phyloP scores from a whole-genome alignment of 768 basidiomycete species.

The Calocybe indica region DNA sequence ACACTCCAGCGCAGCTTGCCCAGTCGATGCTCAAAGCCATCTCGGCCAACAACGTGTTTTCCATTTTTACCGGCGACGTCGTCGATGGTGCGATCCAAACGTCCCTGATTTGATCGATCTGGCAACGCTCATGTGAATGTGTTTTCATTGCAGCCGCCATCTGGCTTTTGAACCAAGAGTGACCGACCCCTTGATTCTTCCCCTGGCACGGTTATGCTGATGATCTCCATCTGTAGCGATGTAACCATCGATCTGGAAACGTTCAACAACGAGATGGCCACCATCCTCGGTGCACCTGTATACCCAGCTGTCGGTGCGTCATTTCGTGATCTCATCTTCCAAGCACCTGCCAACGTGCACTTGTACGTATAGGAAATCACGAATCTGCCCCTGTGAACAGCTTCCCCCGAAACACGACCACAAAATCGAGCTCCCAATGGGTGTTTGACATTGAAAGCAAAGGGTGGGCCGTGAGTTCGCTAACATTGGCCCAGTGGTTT shows the following conservation, averaged over 20 bases:
- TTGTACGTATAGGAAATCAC: constrained; percentile 36
- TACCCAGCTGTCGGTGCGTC: constrained; percentile 44
- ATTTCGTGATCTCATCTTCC: neutral
- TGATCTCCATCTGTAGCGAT: constrained; percentile 21
- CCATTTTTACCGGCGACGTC: constrained; percentile 63
- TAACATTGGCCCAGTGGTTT: neutral
- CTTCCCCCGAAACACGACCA: constrained; percentile 46
- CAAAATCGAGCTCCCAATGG: constrained; percentile 39
- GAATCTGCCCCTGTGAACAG: constrained; percentile 53
- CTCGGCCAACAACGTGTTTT: constrained; percentile 34
- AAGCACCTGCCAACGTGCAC: neutral
- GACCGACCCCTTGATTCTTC: constrained; percentile 8
- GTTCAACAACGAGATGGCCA: constrained; percentile 41
- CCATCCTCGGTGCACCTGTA: constrained; percentile 32
- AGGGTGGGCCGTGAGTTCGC: constrained; percentile 39
- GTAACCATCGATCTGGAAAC: constrained; percentile 36
- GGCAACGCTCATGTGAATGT: neutral
- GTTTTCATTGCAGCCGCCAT: constrained; percentile 31
- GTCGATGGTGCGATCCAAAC: constrained; percentile 39
- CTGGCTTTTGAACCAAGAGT: constrained; percentile 43
- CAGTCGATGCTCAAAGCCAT: constrained; percentile 45
- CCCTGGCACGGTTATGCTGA: neutral
- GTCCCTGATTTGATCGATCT: neutral
- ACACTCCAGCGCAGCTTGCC: constrained; percentile 41
- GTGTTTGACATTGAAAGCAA: constrained; percentile 46